phyloP scores from a whole-genome alignment of 306 rosid species.

The Trifolium fragiferum region DNA sequence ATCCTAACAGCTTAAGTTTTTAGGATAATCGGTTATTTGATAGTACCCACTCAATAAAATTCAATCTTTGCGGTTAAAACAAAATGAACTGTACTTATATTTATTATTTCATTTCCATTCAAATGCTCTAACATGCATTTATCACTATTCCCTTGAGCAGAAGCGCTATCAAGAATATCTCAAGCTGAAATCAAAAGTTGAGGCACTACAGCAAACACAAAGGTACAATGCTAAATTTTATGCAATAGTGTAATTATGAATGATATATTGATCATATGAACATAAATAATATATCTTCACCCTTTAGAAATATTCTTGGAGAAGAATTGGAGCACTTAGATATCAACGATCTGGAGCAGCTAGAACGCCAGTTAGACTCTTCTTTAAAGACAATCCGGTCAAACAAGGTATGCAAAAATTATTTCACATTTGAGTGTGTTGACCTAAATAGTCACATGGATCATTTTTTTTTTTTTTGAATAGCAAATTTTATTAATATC shows the following conservation, averaged over 20 bases:
- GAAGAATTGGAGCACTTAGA: constrained; percentile 70
- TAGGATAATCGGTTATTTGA: too few species aligned
- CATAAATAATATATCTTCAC: constrained; percentile 1
- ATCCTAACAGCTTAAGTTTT: too few species aligned
- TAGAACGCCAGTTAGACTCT: constrained; percentile 67
- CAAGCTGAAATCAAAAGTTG: constrained; percentile 69
- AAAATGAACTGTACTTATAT: too few species aligned
- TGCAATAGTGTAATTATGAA: too few species aligned
- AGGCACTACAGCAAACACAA: constrained; percentile 62
- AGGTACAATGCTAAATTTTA: constrained; percentile 51
- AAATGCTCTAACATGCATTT: constrained; percentile 36
- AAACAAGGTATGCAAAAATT: constrained; percentile 63
- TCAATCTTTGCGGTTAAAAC: too few species aligned
- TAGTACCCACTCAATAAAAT: too few species aligned
- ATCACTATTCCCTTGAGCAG: constrained; percentile 42
- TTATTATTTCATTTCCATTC: too few species aligned
- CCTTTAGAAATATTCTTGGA: constrained; percentile 65
- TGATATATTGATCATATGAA: background rate
- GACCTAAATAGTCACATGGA: background rate
- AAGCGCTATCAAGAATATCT: constrained; percentile 71
- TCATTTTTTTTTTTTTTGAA: background rate
- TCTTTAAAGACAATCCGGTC: constrained; percentile 68
- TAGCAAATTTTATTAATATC: too few species aligned
- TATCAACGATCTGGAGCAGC: constrained; percentile 61
- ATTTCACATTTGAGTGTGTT: too few species aligned